Evolutionary conservation across 352 stramenopile genomes (phyloP).

Genomic region (Aphanomyces cochlioides): DNA sequence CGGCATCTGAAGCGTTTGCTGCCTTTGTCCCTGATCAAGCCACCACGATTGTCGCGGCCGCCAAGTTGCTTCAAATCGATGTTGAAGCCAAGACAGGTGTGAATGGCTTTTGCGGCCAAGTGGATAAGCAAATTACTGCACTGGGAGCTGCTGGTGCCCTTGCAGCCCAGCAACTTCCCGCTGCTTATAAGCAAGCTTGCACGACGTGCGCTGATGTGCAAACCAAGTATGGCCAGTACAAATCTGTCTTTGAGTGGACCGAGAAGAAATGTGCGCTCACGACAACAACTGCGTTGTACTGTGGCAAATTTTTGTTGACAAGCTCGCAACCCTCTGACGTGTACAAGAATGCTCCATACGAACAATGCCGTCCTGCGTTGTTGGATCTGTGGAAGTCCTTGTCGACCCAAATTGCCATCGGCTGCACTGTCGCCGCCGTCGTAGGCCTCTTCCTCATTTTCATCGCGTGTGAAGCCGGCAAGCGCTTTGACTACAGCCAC

Average conservation of each 20-base stretch:
- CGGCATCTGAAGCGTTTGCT: constrained; percentile 45
- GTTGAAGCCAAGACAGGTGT: constrained; percentile 5
- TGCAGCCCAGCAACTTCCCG: not conserved
- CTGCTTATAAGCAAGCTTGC: constrained; percentile 11
- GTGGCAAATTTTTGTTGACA: constrained; percentile 12
- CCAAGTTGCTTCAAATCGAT: not conserved
- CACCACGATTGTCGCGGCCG: not conserved
- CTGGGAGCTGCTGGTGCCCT: not conserved
- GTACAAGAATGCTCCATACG: constrained; percentile 36
- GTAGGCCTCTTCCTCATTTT: constrained; percentile 1
- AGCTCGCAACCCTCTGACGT: not conserved
- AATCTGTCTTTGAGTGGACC: constrained; percentile 5
- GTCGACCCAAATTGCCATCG: constrained; percentile 56
- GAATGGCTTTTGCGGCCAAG: constrained; percentile 1
- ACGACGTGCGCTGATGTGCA: not conserved
- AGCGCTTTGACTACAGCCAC: not conserved
- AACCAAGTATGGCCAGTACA: constrained; percentile 2
- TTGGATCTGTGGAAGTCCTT: constrained; percentile 68
- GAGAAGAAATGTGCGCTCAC: constrained; percentile 11
- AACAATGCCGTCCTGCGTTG: constrained; percentile 55
- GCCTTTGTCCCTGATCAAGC: constrained; percentile 46
- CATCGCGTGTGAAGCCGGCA: constrained; percentile 1
- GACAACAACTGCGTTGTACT: not conserved
- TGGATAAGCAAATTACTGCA: constrained; percentile 11
- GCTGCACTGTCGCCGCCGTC: constrained; percentile 1